Evolutionary conservation across 2,329 filamentous ascomycete species (phyloP).

Genomic region (Aureobasidium uvarum): DNA sequence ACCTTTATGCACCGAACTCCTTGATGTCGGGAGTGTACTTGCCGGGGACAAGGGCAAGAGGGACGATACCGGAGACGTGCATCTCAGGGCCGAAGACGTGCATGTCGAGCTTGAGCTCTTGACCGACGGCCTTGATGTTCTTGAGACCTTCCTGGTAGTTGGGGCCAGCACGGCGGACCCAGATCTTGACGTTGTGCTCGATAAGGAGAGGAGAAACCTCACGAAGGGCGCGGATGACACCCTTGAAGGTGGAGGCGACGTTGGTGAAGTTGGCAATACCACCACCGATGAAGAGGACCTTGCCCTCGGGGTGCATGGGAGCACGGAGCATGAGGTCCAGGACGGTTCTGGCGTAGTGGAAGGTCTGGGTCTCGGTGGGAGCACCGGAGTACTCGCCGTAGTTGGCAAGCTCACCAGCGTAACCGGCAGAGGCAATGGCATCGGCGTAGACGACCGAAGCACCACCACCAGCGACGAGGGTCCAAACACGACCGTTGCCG

Average conservation of each 20-base stretch:
- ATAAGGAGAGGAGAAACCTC: constrained; percentile 81
- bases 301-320: constrained; percentile 80
- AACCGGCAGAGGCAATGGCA: constrained; percentile 94
- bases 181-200: constrained; percentile 98
- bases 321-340: constrained; percentile 96
- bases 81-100: constrained; percentile 80
- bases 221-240: constrained; percentile 92
- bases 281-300: constrained; percentile 98
- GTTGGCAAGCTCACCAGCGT: constrained; percentile 95
- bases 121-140: constrained; percentile 97
- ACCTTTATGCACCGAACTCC: constrained; percentile 56
- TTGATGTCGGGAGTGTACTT: constrained; percentile 59
- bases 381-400: constrained; percentile 99
- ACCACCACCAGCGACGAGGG: constrained; percentile 97
- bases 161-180: constrained; percentile 85
- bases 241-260: constrained; percentile 97
- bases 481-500: constrained; percentile 90
- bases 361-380: constrained; percentile 97
- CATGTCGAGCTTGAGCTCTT: constrained; percentile 94
- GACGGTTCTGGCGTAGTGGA: constrained; percentile 97
- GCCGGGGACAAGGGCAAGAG: constrained; percentile 70
- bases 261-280: constrained; percentile 99
- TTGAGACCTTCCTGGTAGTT: constrained; percentile 99
- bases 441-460: constrained; percentile 99
- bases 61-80: constrained; percentile 94